Percentiles rank a stretch among this genome's conserved stretches.
phyloP scores from a whole-genome alignment of 2,329 filamentous ascomycete species.

The Colletotrichum destructivum region DNA sequence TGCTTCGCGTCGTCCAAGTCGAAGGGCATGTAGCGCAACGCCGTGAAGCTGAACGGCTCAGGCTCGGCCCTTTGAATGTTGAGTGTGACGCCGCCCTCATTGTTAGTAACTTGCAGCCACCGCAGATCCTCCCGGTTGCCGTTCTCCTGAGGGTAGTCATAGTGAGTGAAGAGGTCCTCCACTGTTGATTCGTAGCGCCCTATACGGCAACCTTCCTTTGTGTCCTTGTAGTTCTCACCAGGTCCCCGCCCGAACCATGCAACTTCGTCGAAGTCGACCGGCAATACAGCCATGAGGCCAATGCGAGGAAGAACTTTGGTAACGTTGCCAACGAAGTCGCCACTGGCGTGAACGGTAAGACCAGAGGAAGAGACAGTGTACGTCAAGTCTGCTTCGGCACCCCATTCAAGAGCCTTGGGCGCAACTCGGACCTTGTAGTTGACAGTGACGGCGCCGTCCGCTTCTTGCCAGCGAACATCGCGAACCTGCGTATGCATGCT shows the following conservation, averaged over 20 bases:
- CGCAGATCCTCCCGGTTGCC: conserved; percentile 65
- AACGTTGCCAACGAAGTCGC: conserved; percentile 56
- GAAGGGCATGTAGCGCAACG: conserved; percentile 57
- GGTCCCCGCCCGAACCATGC: conserved; percentile 68
- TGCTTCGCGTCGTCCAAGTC: conserved; percentile 59
- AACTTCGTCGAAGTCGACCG: conserved; percentile 43
- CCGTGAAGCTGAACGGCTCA: conserved; percentile 55
- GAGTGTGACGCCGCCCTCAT: conserved; percentile 37
- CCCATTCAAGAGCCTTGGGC: conserved; percentile 64
- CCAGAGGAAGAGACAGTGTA: conserved; percentile 58
- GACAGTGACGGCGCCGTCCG: conserved; percentile 48
- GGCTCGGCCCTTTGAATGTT: conserved; percentile 32
- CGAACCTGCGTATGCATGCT: conserved; percentile 37
- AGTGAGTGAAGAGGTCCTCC: conserved; percentile 60
- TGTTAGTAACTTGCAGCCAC: conserved; percentile 55
- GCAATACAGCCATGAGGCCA: conserved; percentile 61
- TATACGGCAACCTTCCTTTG: conserved; percentile 60
- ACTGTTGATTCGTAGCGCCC: conserved; percentile 55
- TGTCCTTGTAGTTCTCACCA: conserved; percentile 67
- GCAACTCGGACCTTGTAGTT: conserved; percentile 58
- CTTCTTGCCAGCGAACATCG: conserved; percentile 38
- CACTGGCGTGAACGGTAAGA: conserved; percentile 55
- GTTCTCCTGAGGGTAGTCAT: conserved; percentile 69
- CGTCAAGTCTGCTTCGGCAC: conserved; percentile 50
- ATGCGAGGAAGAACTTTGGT: conserved; percentile 61